Conservation (phyloP, 164 flowering plant genomes). For the Akebia trifoliata region DNA sequence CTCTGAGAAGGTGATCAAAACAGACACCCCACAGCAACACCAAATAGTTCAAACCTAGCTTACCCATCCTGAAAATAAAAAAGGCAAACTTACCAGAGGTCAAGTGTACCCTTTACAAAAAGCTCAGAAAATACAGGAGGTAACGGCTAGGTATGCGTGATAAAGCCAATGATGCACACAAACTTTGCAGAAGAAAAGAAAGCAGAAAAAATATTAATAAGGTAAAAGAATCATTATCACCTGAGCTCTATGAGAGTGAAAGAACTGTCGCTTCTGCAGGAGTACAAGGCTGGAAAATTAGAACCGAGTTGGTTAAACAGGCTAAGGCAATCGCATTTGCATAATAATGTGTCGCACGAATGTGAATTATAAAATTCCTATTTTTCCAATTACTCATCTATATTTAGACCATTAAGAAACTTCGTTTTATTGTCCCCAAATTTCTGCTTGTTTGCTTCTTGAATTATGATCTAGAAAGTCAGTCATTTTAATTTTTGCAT, state of each 20-base stretch:
- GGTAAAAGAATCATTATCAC: constrained; percentile 30
- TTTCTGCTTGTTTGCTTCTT: too few species aligned
- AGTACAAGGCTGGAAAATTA: constrained; percentile 57
- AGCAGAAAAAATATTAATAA: background rate
- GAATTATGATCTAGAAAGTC: background rate
- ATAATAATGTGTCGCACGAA: too few species aligned
- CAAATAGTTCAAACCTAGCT: too few species aligned
- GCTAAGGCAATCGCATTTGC: background rate
- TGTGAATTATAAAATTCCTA: too few species aligned
- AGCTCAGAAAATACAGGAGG: background rate
- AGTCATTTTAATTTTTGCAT: background rate
- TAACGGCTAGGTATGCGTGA: background rate
- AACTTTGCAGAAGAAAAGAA: background rate
- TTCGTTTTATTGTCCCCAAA: too few species aligned
- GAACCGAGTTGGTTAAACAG: constrained; percentile 4
- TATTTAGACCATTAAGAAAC: too few species aligned
- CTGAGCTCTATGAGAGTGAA: constrained; percentile 98
- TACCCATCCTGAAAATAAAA: too few species aligned
- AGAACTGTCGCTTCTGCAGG: constrained; percentile 83
- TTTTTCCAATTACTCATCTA: too few species aligned
- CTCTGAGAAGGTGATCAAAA: too few species aligned
- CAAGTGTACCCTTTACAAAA: background rate
- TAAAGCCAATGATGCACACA: background rate
- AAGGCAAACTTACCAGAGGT: background rate
- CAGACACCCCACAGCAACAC: too few species aligned